These are phyloP conservation scores for Fusarium sororula DNA, from an alignment of 2,329 filamentous ascomycete genomes.

Conservation along the genomic window DNA sequence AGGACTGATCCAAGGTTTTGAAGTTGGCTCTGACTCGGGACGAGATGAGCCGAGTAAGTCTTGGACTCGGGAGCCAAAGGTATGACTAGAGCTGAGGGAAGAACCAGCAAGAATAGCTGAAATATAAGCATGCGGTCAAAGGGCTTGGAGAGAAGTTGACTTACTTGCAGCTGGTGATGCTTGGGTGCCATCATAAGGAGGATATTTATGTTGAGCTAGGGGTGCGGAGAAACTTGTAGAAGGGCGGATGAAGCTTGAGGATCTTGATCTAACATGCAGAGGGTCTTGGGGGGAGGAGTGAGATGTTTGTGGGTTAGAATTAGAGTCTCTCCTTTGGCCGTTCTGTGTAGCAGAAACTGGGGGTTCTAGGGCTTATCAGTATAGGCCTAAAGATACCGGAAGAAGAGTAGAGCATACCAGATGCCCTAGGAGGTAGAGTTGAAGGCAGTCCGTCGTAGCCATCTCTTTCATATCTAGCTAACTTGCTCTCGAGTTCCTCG, in stretches of 20 bases:
- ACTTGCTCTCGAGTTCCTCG: constrained; percentile 40
- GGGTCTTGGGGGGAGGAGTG: constrained; percentile 36
- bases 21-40: constrained; percentile 12
- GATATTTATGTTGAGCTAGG: constrained; percentile 11
- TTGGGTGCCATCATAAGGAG: constrained; percentile 5
- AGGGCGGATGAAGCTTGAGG: constrained; percentile 36
- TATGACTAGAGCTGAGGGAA: constrained; percentile 39
- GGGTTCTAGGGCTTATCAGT: constrained; percentile 18
- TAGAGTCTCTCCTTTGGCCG: constrained; percentile 10
- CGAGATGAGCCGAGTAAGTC: constrained; percentile 36
- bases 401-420: constrained; percentile 5
- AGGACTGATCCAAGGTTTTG: constrained; percentile 32
- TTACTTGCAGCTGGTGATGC: constrained; percentile 38
- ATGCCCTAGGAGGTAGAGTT: constrained; percentile 10
- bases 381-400: background rate
- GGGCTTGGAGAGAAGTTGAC: background rate
- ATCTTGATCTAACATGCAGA: constrained; percentile 28
- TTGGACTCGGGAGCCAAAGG: constrained; percentile 39
- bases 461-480: constrained; percentile 39
- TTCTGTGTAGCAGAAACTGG: background rate
- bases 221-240: constrained; percentile 41
- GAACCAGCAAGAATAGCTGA: constrained; percentile 39
- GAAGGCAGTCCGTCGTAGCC: constrained; percentile 21
- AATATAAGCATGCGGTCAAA: background rate
- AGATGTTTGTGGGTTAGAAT: constrained; percentile 14